These are phyloP conservation scores for Rhodotorula graminis DNA, from an alignment of 768 basidiomycete genomes.

Conservation along the genomic window DNA sequence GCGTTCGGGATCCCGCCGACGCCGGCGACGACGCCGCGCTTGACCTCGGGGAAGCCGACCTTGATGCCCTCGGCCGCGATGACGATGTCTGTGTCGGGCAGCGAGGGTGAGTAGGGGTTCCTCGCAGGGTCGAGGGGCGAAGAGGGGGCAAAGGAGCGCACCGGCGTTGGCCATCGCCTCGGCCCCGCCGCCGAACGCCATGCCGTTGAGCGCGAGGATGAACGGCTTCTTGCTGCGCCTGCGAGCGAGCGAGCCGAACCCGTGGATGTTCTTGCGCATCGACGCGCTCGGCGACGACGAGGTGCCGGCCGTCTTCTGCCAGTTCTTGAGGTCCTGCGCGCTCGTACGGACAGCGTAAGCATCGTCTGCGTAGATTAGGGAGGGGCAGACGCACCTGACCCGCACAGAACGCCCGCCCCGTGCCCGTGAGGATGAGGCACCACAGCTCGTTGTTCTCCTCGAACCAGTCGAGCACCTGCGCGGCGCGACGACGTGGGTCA, in stretches of 20 bases:
- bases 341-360: too few species aligned
- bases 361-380: not conserved
- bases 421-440: constrained; percentile 35
- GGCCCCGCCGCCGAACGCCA: constrained; percentile 36
- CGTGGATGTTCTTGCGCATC: constrained; percentile 19
- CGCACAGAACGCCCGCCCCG: constrained; percentile 38
- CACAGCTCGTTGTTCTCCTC: constrained; percentile 38
- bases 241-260: constrained; percentile 34
- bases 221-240: constrained; percentile 38
- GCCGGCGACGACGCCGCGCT: constrained; percentile 29
- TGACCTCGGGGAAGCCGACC: constrained; percentile 41
- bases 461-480: constrained; percentile 40
- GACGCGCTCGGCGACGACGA: not conserved
- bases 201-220: constrained; percentile 41
- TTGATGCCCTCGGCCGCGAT: constrained; percentile 30
- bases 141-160: not conserved
- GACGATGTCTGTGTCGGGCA: constrained; percentile 28
- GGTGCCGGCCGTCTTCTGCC: constrained; percentile 11
- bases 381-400: constrained; percentile 30
- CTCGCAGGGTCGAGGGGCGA: too few species aligned
- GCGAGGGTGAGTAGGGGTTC: too few species aligned
- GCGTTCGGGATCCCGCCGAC: constrained; percentile 32
- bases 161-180: constrained; percentile 36
- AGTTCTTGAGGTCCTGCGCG: constrained; percentile 33
- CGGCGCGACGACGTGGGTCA: not conserved